These are phyloP conservation scores for Trichoderma sp. DNA, from an alignment of 2,329 filamentous ascomycete genomes.

Conservation along the genomic window DNA sequence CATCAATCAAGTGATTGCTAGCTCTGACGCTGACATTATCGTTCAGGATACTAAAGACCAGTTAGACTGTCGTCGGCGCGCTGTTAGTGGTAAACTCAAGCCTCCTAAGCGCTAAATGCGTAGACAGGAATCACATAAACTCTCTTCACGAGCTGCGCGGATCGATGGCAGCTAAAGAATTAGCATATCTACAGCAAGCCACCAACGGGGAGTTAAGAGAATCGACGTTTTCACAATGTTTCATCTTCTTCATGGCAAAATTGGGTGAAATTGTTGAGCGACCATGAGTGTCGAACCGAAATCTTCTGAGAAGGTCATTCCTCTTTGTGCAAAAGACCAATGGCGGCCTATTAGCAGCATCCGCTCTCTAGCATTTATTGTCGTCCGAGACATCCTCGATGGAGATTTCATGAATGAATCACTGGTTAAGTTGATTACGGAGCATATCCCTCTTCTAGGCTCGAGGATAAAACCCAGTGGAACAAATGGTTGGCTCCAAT, in stretches of 20 bases:
- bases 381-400: constrained; percentile 25
- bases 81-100: no score
- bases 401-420: constrained; percentile 18
- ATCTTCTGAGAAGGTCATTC: constrained; percentile 19
- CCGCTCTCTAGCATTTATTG: constrained; percentile 27
- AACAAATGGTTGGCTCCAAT: constrained; percentile 21
- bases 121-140: neutral
- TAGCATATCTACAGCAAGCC: neutral
- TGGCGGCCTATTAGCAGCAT: constrained; percentile 26
- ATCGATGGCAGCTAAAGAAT: neutral
- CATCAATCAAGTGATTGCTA: neutral
- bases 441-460: constrained; percentile 28
- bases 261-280: neutral
- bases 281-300: neutral
- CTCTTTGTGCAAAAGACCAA: constrained; percentile 26
- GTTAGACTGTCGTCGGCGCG: neutral
- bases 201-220: neutral
- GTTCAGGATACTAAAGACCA: neutral
- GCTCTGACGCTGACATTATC: neutral
- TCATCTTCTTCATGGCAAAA: neutral
- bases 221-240: neutral
- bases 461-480: constrained; percentile 22
- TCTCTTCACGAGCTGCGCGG: neutral
- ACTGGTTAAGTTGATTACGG: constrained; percentile 27
- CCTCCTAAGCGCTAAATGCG: constrained; percentile 13